A percentile compares a stretch with the other conserved stretches of the same genome.
Conservation (phyloP, 345 rosid species). For the Eucalyptus polybractea region DNA sequence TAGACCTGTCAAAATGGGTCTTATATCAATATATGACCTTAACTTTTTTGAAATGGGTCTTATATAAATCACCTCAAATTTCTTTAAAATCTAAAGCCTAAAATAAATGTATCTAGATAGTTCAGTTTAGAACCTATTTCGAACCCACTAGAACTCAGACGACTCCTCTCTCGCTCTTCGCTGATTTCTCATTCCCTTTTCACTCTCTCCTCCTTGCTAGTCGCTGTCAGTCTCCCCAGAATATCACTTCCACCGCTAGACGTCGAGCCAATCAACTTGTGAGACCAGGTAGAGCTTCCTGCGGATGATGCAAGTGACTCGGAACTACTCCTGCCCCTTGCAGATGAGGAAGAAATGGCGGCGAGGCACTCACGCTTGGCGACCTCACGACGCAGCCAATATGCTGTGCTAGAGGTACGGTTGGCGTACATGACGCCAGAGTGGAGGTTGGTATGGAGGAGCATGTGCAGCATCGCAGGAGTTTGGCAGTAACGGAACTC, state of each 20-base stretch:
- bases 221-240: constrained; percentile 32
- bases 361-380: constrained; percentile 74
- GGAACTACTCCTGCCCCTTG: constrained; percentile 83
- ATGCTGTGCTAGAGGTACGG: neutral
- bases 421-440: constrained; percentile 9
- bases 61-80: neutral
- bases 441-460: constrained; percentile 75
- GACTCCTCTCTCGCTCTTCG: no score
- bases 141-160: neutral
- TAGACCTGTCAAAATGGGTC: neutral
- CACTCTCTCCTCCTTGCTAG: constrained; percentile 28
- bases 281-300: constrained; percentile 81
- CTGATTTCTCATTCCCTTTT: neutral
- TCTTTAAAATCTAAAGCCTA: neutral
- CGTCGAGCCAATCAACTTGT: constrained; percentile 80
- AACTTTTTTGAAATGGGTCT: neutral
- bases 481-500: constrained; percentile 63
- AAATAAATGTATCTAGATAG: neutral
- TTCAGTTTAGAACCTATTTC: neutral
- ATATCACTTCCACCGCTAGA: constrained; percentile 36
- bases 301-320: constrained; percentile 53
- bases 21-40: neutral
- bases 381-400: constrained; percentile 2
- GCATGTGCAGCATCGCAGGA: constrained; percentile 78
- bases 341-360: constrained; percentile 63